phyloP scores from a whole-genome alignment of 2,329 filamentous ascomycete genomes.

The Cryphonectria carpinicola region DNA sequence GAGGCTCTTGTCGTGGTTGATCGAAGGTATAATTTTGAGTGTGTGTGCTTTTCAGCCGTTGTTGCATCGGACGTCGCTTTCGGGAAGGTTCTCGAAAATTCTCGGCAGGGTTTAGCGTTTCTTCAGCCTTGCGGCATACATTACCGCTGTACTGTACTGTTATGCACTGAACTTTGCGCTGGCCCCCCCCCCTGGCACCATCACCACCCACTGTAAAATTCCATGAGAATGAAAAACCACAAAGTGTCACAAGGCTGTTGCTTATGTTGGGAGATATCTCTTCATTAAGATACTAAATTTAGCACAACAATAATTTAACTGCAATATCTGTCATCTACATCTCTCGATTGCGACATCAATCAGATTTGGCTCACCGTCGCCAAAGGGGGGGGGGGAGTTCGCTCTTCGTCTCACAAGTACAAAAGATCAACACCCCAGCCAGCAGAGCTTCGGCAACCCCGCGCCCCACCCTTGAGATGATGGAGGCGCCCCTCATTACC shows the following conservation, averaged over 20 bases:
- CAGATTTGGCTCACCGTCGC: not conserved
- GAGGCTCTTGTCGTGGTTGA: constrained; percentile 7
- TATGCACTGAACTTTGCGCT: not conserved
- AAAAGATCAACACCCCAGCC: not conserved
- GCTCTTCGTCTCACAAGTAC: not conserved
- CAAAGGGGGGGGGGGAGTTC: not conserved
- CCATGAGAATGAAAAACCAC: not conserved
- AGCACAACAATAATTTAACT: not conserved
- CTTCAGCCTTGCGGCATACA: constrained; percentile 13
- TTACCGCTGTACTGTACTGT: too few species aligned
- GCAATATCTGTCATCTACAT: not conserved
- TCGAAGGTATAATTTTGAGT: constrained; percentile 5
- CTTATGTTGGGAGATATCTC: not conserved
- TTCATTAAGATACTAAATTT: too few species aligned
- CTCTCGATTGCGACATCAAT: not conserved
- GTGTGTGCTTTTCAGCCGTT: not conserved
- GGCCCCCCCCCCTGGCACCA: not conserved
- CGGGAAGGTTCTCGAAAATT: constrained; percentile 43
- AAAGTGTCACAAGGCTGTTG: not conserved
- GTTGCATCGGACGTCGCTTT: constrained; percentile 26
- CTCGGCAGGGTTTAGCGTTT: constrained; percentile 36
- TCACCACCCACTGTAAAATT: not conserved
- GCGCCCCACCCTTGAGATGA: constrained; percentile 15
- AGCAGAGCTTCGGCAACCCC: constrained; percentile 21
- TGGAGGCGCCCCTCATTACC: constrained; percentile 14